Conservation (phyloP, 108 stramenopile genomes). For the Aureococcus anophagefferens region DNA sequence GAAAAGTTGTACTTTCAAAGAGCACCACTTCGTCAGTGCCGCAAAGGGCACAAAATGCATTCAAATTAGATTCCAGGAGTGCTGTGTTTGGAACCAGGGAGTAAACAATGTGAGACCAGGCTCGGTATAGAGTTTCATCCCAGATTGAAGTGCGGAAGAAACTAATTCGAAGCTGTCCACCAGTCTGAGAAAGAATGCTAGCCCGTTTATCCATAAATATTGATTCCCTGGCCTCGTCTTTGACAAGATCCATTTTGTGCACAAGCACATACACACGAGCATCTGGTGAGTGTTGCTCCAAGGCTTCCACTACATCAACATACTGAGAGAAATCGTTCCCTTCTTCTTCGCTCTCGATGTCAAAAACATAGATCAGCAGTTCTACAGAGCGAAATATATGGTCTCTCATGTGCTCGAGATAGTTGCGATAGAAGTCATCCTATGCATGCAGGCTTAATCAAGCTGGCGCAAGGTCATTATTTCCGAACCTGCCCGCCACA, state of each 20-base stretch:
- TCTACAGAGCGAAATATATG: slow-evolving; percentile 93
- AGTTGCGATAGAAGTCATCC: slow-evolving; percentile 92
- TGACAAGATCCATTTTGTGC: slow-evolving; percentile 98
- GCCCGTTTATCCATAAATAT: too few species aligned
- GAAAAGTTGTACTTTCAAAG: slow-evolving; percentile 93
- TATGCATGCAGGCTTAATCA: too few species aligned
- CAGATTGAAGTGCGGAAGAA: slow-evolving; percentile 93
- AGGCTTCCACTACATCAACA: slow-evolving; percentile 71
- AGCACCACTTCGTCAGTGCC: slow-evolving; percentile 97
- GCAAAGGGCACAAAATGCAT: slow-evolving; percentile 82
- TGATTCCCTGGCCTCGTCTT: slow-evolving; percentile 67
- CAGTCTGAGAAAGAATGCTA: too few species aligned
- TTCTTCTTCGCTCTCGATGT: slow-evolving; percentile 76
- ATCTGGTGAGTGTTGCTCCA: slow-evolving; percentile 88
- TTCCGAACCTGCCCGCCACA: slow-evolving; percentile 97
- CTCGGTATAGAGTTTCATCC: slow-evolving; percentile 98
- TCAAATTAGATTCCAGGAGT: slow-evolving; percentile 75
- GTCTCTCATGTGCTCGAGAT: slow-evolving; percentile 90
- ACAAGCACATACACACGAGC: slow-evolving; percentile 91
- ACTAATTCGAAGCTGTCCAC: too few species aligned
- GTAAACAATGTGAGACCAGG: slow-evolving; percentile 90
- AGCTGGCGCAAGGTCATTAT: too few species aligned
- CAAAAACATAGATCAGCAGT: slow-evolving; percentile 95
- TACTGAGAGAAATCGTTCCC: slow-evolving; percentile 86
- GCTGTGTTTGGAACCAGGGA: slow-evolving; percentile 92